Percentiles rank a stretch among this genome's conserved stretches.
phyloP scores from a whole-genome alignment of 805 yeast genomes.

The Wickerhamiella kurtzmanii region DNA sequence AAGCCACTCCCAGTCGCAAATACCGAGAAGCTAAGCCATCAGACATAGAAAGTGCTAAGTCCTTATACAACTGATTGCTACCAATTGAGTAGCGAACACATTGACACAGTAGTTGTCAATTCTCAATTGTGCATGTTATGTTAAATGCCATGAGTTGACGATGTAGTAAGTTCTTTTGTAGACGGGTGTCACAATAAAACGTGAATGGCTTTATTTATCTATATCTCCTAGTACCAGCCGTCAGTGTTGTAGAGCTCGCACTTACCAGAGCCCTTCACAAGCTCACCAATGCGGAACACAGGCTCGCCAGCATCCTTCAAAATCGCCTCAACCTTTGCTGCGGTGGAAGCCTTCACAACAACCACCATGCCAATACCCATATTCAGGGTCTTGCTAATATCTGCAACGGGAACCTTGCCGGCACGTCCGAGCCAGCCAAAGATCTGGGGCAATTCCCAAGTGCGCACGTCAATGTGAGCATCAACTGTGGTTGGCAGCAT shows the following conservation, averaged over 20 bases:
- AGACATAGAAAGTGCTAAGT: no score
- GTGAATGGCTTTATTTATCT: no score
- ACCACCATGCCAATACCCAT: conserved; percentile 95
- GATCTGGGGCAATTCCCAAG: conserved; percentile 78
- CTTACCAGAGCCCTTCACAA: conserved; percentile 35
- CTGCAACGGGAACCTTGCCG: conserved; percentile 78
- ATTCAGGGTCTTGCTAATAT: conserved; percentile 81
- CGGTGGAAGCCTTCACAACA: conserved; percentile 61
- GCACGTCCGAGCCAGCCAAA: conserved; percentile 89
- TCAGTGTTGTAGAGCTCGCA: conserved; percentile 25
- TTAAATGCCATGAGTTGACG: no score
- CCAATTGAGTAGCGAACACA: no score
- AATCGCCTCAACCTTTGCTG: conserved; percentile 40
- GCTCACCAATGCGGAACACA: conserved; percentile 55
- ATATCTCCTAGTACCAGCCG: conserved; percentile 22
- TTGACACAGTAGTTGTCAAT: no score
- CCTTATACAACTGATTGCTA: no score
- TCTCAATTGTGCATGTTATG: no score
- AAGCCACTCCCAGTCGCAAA: no score
- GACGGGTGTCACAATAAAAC: no score
- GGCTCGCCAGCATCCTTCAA: conserved; percentile 51
- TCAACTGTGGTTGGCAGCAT: conserved; percentile 70
- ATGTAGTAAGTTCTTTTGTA: no score
- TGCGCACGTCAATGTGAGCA: conserved; percentile 64
- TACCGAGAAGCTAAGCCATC: no score